Evolutionary conservation across 1,139 yeast genomes (phyloP), one percentile per base, ranked within the genome.

Genomic region (Zygotorulaspora mrakii): DNA sequence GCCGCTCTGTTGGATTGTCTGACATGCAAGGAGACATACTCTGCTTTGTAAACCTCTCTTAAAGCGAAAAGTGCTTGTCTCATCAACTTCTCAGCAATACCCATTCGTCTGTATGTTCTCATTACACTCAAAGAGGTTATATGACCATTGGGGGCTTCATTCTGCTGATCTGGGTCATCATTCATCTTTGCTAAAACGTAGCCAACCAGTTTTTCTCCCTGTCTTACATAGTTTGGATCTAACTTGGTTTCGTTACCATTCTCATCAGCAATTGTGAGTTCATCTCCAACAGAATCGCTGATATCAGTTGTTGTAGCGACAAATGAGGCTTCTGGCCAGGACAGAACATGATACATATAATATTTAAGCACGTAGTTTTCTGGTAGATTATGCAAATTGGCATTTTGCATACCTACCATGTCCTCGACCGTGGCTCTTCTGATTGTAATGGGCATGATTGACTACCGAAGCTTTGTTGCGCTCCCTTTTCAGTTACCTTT

Each of bases 241-340:
- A 76, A 76, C 33, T 64, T 64, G 17, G 59, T 49, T 27, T 53
- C 61, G 18, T 42, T 45, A 16, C 53, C 52, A 11, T 35, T 46
- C 5, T 42, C 46, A 39, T 48, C 54, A 26, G 49, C 50, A 13
- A 54, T 13, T 26, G 46, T 37, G 33, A 57, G 45, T 20, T 61
- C 66, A 4, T 56, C 64, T 23, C 57, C 64, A 17, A 63, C 66
- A 17, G 67, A 71, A 17, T 57, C 61, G 10, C 65, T 61, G 11
- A 65, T 54, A 39, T 70, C 75, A 2, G 74, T 79, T 1, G 94
- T 85, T 1, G 94, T 82, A 17, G 98, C 98, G 24, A 91, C 98
- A 68, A 82, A 91, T 36, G 96, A 86, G 5, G 95, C 94, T 62
- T 91, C 96, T 2, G 99, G 98, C 98, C 98, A 91, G 30, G 96